Percentiles rank a stretch among this genome's conserved stretches.
Conservation (phyloP, 2,329 filamentous ascomycete genomes). For the Pezicula rhizophila region DNA sequence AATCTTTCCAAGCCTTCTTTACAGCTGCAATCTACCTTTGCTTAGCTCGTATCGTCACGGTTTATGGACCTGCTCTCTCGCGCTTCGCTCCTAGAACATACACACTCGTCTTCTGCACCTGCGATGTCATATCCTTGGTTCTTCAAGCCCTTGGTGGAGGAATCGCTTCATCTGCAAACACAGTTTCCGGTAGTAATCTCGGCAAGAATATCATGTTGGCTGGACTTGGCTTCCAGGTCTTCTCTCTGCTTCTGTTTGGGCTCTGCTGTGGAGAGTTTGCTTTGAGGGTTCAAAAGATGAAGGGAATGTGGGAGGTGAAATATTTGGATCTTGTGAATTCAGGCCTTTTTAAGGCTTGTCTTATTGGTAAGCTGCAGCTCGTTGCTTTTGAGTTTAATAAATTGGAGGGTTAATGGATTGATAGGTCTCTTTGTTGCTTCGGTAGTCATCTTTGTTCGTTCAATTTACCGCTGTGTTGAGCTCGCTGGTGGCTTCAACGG, state of each 20-base stretch:
- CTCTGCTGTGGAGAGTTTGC: slow-evolving; percentile 2
- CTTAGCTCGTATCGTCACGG: slow-evolving; percentile 49
- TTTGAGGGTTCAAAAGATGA: neutral
- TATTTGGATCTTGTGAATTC: slow-evolving; percentile 1
- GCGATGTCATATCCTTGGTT: slow-evolving; percentile 50
- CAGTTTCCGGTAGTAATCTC: slow-evolving; percentile 2
- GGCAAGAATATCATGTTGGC: slow-evolving; percentile 43
- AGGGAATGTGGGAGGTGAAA: slow-evolving; percentile 8
- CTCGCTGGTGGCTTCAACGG: slow-evolving; percentile 47
- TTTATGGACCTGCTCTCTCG: slow-evolving; percentile 41
- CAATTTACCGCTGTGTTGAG: slow-evolving; percentile 50
- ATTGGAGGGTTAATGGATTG: neutral
- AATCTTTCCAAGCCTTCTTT: slow-evolving; percentile 36
- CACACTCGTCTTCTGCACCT: slow-evolving; percentile 52
- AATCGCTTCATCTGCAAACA: slow-evolving; percentile 39
- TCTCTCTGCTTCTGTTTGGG: slow-evolving; percentile 33
- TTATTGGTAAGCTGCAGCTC: neutral
- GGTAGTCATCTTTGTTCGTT: slow-evolving; percentile 48
- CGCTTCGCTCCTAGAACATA: slow-evolving; percentile 39
- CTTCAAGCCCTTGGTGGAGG: slow-evolving; percentile 53
- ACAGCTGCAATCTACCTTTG: slow-evolving; percentile 51
- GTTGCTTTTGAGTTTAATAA: neutral
- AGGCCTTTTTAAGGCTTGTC: slow-evolving; percentile 5
- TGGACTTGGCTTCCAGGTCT: slow-evolving; percentile 51
- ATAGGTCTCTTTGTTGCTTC: slow-evolving; percentile 38